These are phyloP conservation scores for Cercospora berteroae DNA, from an alignment of 2,329 filamentous ascomycete species.

Conservation along the genomic window DNA sequence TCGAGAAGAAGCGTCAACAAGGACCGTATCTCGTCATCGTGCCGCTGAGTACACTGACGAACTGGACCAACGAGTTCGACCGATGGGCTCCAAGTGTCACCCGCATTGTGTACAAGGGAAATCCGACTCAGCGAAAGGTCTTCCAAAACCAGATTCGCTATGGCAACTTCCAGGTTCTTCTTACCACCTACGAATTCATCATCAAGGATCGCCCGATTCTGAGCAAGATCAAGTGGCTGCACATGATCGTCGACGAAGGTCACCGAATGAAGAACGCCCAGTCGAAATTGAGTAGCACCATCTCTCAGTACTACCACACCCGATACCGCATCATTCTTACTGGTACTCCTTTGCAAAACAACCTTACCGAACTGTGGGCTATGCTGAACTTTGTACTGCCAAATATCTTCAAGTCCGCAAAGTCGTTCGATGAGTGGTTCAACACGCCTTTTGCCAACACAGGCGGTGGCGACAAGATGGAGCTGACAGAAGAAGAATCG, in stretches of 20 bases:
- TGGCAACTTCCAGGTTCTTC: slow-evolving; percentile 89
- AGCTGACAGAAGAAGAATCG: slow-evolving; percentile 98
- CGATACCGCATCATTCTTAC: slow-evolving; percentile 95
- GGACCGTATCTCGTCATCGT: slow-evolving; percentile 97
- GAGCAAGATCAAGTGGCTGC: slow-evolving; percentile 98
- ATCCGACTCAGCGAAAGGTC: slow-evolving; percentile 80
- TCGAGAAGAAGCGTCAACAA: slow-evolving; percentile 87
- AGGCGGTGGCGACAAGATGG: slow-evolving; percentile 97
- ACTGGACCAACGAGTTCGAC: slow-evolving; percentile 98
- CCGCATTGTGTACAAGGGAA: slow-evolving; percentile 95
- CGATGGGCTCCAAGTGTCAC: slow-evolving; percentile 91
- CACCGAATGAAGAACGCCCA: slow-evolving; percentile 99
- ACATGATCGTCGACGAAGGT: slow-evolving; percentile 99
- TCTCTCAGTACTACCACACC: slow-evolving; percentile 91
- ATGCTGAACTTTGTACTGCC: slow-evolving; percentile 97
- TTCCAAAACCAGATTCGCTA: slow-evolving; percentile 93
- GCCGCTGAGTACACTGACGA: slow-evolving; percentile 91
- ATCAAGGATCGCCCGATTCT: slow-evolving; percentile 96
- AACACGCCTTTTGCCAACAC: slow-evolving; percentile 99
- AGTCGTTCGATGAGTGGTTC: slow-evolving; percentile 99
- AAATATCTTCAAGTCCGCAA: slow-evolving; percentile 98
- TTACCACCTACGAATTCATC: slow-evolving; percentile 99
- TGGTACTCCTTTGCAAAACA: slow-evolving; percentile 96
- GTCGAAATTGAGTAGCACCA: slow-evolving; percentile 92
- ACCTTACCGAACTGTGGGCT: slow-evolving; percentile 92